Evolutionary conservation across 192 early-diverging fungal species (phyloP), one percentile per base, ranked within the genome.

Genomic region (Coemansia sp.): DNA sequence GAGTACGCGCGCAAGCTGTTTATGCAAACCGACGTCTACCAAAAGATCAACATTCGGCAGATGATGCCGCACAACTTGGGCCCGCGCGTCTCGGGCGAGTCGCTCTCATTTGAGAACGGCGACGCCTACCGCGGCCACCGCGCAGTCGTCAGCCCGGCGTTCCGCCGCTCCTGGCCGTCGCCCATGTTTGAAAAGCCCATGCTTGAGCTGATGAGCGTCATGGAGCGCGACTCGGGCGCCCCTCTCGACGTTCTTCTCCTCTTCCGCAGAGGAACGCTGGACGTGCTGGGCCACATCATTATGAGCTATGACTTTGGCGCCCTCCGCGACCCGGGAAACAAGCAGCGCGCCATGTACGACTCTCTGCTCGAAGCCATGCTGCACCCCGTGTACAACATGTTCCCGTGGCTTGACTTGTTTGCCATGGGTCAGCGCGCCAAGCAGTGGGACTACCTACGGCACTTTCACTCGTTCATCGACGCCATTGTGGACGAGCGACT

Each of bases 281-380:
- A 89, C 58, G 85, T 85, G 29, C 73, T 89, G 54, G 86, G 86
- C 17, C 74, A 74, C 14, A 83, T 84, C 14, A 73, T 76, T 54
- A 87, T 87, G 79, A 83, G 77, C 42, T 85, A 78, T 32, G 77
- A 87, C 60, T 88, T 89, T 65, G 62, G 78, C 45, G 78, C 86
- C 0, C 72, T 82, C 5, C 62, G 74, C 36, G 65, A 82, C 37
- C 71, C 79, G 0, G 69, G 81, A 29, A 83, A 73, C 62, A 74
- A 76, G 57, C 65, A 79, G 79, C 75, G 77, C 60, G 56, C 65
- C 11, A 73, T 67, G 58, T 87, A 88, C 68, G 68, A 83, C 40
- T 63, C 64, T 20, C 59, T 89, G 47, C 71, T 82, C 4, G 65
- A 75, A 11, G 71, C 70, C 14, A 71, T 87, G 70, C 47, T 73